Percentiles rank a stretch among this genome's conserved stretches.
Conservation (phyloP, 805 yeast species). For the Wickerhamiella azyma region DNA sequence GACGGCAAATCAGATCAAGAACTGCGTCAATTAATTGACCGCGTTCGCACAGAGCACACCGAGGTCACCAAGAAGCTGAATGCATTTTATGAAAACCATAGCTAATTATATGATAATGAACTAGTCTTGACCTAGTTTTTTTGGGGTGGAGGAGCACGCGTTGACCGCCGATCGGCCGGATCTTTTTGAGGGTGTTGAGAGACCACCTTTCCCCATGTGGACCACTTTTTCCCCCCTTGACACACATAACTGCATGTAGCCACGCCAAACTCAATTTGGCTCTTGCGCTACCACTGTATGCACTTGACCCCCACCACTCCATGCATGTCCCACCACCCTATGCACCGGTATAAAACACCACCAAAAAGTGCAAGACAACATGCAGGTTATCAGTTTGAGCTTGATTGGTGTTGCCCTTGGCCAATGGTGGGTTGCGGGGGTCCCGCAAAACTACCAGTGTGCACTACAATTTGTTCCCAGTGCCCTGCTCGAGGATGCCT, state of each 20-base stretch:
- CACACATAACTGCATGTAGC: too few species aligned
- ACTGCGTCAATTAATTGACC: conserved; percentile 19
- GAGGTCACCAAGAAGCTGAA: conserved; percentile 22
- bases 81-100: conserved; percentile 17
- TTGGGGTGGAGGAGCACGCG: background rate
- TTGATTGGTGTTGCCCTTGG: background rate
- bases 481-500: background rate
- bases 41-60: conserved; percentile 26
- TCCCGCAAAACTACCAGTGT: conserved; percentile 4
- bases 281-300: background rate
- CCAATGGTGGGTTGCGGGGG: conserved; percentile 5
- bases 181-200: too few species aligned
- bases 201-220: too few species aligned
- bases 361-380: background rate
- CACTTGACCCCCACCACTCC: background rate
- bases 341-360: background rate
- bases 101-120: background rate
- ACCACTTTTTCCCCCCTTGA: too few species aligned
- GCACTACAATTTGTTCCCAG: conserved; percentile 4
- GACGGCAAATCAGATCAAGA: conserved; percentile 28
- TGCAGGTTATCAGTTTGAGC: background rate
- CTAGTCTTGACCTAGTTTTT: too few species aligned
- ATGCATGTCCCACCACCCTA: background rate
- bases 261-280: too few species aligned
- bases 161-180: too few species aligned